Percentiles rank a stretch among this genome's conserved stretches.
Conservation (phyloP, 2,329 filamentous ascomycete species). For the Alternaria viburni region DNA sequence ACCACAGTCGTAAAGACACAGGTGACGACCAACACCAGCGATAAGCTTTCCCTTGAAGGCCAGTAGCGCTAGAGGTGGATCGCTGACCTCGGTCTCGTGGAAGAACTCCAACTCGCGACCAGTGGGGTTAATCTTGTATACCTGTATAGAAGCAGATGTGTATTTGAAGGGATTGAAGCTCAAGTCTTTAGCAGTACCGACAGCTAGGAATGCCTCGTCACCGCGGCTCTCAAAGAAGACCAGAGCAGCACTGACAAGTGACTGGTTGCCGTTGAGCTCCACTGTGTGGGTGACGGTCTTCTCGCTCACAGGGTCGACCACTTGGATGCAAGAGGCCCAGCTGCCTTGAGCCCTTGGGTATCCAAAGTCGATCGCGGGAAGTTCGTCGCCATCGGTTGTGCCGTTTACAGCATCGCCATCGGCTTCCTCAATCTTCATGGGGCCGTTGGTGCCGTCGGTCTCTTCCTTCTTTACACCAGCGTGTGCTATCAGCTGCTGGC, state of each 20-base stretch:
- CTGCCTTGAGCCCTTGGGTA: slow-evolving; percentile 82
- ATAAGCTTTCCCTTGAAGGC: slow-evolving; percentile 89
- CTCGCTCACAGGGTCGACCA: slow-evolving; percentile 78
- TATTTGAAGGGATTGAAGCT: slow-evolving; percentile 74
- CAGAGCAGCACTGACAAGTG: slow-evolving; percentile 82
- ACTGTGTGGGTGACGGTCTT: slow-evolving; percentile 78
- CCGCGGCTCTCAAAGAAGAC: slow-evolving; percentile 83
- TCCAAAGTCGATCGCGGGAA: slow-evolving; percentile 84
- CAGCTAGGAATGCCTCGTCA: slow-evolving; percentile 88
- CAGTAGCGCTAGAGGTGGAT: slow-evolving; percentile 88
- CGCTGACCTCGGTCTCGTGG: slow-evolving; percentile 92
- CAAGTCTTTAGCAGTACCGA: slow-evolving; percentile 93
- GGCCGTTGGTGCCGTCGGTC: slow-evolving; percentile 49
- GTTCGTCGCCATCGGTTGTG: slow-evolving; percentile 52
- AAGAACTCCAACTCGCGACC: slow-evolving; percentile 92
- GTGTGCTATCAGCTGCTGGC: slow-evolving; percentile 75
- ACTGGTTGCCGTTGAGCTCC: slow-evolving; percentile 87
- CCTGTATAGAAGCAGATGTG: slow-evolving; percentile 83
- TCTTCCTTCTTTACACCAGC: slow-evolving; percentile 50
- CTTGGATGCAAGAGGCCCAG: slow-evolving; percentile 95
- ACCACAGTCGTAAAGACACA: slow-evolving; percentile 91
- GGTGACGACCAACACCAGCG: slow-evolving; percentile 80
- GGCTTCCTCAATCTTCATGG: slow-evolving; percentile 23
- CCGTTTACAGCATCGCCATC: slow-evolving; percentile 25
- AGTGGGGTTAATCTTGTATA: slow-evolving; percentile 87